Base-by-base conservation (phyloP, 352 stramenopile genomes). In the Pythium coloratum region DNA sequence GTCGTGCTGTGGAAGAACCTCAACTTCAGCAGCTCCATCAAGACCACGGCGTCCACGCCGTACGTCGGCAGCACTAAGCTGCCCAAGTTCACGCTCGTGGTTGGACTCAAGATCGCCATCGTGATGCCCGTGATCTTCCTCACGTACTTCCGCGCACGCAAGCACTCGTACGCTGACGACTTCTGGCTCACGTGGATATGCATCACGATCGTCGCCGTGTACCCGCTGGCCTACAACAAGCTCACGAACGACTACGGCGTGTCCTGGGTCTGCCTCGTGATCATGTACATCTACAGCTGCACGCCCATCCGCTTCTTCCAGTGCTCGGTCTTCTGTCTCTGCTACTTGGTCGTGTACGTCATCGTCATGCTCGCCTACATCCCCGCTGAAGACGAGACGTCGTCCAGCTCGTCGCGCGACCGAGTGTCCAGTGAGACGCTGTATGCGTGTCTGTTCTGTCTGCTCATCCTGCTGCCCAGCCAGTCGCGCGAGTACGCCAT, bases 281-380 rank as follows among this genome's bases (percentile, higher is more conserved):
- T 95, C 67, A 92, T 93, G 85, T 92, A 91, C 70, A 78, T 92
- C 49, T 92, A 92, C 72, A 90, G 78, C 72, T 93, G 81, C 68
- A 90, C 85, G 24, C 85, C 83, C 16, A 88, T 95, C 54, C 75
- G 82, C 24, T 95, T 95, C 66, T 92, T 91, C 59, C 81, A 80
- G n/a, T 87, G 82, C 56, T 87, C 83, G 6, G 78, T 88, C 10
- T 90, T 91, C 33, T 90, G 80, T 57, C 69, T 90, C 30, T 57
- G 63, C 26, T 91, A 91, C 54, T 66, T 95, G 20, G 71, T 82
- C 5, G 76, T 88, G 50, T 91, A 93, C 67, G 81, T 89, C 9
- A 67, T 88, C 8, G 78, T 92, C 33, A 89, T 92, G 82, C 75
- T 91, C 60, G 71, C 80, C 10, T 86, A 88, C 61, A 78, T 89